These are phyloP conservation scores for Haplosporangium gracile DNA, from an alignment of 192 early-diverging fungal species.

Conservation along the genomic window DNA sequence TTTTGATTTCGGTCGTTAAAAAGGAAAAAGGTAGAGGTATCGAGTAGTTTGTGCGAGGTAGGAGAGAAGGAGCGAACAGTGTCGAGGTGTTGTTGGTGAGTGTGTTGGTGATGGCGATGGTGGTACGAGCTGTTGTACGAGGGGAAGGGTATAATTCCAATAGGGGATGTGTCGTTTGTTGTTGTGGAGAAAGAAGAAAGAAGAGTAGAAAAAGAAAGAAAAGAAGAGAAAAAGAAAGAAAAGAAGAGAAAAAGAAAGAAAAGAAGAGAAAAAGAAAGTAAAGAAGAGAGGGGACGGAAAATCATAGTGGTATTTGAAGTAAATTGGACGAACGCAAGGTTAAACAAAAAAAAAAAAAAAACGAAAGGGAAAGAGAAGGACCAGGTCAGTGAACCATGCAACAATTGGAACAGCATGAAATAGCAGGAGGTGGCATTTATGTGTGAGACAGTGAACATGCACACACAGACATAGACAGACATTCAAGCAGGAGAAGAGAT, in stretches of 20 bases:
- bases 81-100: neutral
- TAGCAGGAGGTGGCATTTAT: neutral
- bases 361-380: neutral
- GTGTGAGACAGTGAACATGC: neutral
- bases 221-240: too few relatives aligned
- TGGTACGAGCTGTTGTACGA: constrained; percentile 2
- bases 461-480: neutral
- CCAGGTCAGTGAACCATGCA: neutral
- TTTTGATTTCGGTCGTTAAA: neutral
- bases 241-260: neutral
- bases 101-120: neutral
- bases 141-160: neutral
- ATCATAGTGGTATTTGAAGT: neutral
- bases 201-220: too few relatives aligned
- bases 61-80: neutral
- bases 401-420: neutral
- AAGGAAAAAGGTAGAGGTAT: neutral
- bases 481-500: neutral
- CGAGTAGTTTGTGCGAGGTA: neutral
- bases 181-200: neutral
- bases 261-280: neutral
- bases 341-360: constrained; percentile 1
- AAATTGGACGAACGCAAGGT: neutral
- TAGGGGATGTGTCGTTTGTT: neutral
- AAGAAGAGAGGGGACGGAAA: neutral